Evolutionary conservation across 345 rosid genomes (phyloP).

Genomic region (Rubroshorea leprosula): DNA sequence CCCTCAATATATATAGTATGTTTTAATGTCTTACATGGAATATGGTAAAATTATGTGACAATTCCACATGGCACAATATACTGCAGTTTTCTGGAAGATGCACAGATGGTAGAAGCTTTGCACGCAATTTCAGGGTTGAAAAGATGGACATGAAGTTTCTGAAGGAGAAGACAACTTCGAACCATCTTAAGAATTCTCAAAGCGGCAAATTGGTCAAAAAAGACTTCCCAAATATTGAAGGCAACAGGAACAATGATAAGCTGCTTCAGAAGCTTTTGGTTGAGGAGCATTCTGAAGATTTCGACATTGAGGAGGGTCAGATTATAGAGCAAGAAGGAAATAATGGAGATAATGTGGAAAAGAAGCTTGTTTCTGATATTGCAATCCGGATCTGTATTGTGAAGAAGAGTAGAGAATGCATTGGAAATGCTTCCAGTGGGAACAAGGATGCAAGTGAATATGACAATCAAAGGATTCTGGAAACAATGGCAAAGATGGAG

Average conservation of each 20-base stretch:
- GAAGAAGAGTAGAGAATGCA: slow-evolving; percentile 6
- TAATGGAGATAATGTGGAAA: slow-evolving; percentile 3
- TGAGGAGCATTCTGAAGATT: slow-evolving; percentile 15
- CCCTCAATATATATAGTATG: not conserved
- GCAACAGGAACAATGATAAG: slow-evolving; percentile 14
- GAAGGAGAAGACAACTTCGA: slow-evolving; percentile 14
- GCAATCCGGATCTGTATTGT: slow-evolving; percentile 3
- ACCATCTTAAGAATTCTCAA: slow-evolving; percentile 13
- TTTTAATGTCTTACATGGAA: slow-evolving; percentile 1
- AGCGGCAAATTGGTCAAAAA: slow-evolving; percentile 11
- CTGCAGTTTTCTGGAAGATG: slow-evolving; percentile 33
- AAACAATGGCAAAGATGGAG: slow-evolving; percentile 58
- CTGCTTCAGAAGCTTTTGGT: slow-evolving; percentile 16
- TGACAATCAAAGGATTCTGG: slow-evolving; percentile 34
- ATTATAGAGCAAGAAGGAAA: slow-evolving; percentile 32
- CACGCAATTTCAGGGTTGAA: slow-evolving; percentile 16
- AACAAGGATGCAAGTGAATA: slow-evolving; percentile 14
- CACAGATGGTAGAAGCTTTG: slow-evolving; percentile 13
- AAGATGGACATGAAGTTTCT: slow-evolving; percentile 18
- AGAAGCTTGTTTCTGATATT: slow-evolving; percentile 17
- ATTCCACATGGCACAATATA: slow-evolving; percentile 20
- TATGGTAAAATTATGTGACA: slow-evolving; percentile 11
- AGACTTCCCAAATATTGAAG: slow-evolving; percentile 3
- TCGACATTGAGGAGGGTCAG: slow-evolving; percentile 59
- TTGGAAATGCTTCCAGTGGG: slow-evolving; percentile 15